Evolutionary conservation across 805 yeast genomes (phyloP).

Genomic region (Osmozyma mogii): DNA sequence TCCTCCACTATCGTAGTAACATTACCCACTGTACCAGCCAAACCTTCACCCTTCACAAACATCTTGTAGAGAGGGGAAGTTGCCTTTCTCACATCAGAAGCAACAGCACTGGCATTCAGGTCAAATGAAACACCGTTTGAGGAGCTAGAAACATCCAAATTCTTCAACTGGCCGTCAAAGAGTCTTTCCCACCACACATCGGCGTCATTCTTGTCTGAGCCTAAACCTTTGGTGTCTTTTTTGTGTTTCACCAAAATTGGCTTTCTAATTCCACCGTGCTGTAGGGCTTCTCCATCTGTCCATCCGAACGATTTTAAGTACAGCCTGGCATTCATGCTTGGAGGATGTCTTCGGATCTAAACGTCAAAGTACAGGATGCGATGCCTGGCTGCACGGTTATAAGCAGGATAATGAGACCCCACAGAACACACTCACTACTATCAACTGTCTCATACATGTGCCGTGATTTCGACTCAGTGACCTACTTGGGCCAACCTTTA

Average conservation of each 20-base stretch:
- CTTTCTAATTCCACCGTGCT: slow-evolving; percentile 68
- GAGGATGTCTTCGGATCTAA: too few relatives aligned
- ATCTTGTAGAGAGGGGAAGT: slow-evolving; percentile 70
- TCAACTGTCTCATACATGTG: too few relatives aligned
- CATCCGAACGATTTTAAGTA: slow-evolving; percentile 81
- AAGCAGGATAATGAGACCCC: too few relatives aligned
- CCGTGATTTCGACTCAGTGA: too few relatives aligned
- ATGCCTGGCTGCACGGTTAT: too few relatives aligned
- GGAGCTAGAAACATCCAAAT: slow-evolving; percentile 47
- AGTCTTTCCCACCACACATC: slow-evolving; percentile 97
- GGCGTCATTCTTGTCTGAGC: slow-evolving; percentile 66
- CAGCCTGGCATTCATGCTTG: slow-evolving; percentile 60
- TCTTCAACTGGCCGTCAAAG: slow-evolving; percentile 87
- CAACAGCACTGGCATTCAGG: slow-evolving; percentile 42
- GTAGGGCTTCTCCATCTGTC: slow-evolving; percentile 84
- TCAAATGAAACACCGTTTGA: slow-evolving; percentile 41
- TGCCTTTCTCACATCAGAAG: slow-evolving; percentile 39
- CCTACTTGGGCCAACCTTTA: too few relatives aligned
- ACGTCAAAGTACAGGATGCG: too few relatives aligned
- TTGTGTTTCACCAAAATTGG: slow-evolving; percentile 90
- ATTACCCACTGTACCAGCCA: slow-evolving; percentile 64
- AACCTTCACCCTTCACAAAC: slow-evolving; percentile 84
- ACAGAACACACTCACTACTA: too few relatives aligned
- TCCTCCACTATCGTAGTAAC: slow-evolving; percentile 16
- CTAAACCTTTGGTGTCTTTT: slow-evolving; percentile 84